Conservation (phyloP, 352 stramenopile genomes). For the Phytophthora melonis region DNA sequence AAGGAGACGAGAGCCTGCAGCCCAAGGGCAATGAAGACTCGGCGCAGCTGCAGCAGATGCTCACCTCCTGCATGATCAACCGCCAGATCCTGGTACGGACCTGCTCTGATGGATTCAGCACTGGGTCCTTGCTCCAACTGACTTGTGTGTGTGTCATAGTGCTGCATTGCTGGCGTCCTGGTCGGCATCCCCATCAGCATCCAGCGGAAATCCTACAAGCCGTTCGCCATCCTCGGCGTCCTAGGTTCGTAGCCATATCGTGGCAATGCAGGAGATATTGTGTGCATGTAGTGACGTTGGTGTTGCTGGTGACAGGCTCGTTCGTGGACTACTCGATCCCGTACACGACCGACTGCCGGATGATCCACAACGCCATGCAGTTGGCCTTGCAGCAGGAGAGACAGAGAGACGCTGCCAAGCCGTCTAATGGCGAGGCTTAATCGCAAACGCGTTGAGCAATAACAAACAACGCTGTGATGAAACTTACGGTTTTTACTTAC, state of each 20-base stretch:
- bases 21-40: slow-evolving; percentile 78
- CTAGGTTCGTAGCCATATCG: slow-evolving; percentile 20
- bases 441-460: no score
- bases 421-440: not conserved
- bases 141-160: not conserved
- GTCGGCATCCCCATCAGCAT: slow-evolving; percentile 89
- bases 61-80: slow-evolving; percentile 89
- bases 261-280: not conserved
- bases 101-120: not conserved
- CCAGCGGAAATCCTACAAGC: slow-evolving; percentile 43
- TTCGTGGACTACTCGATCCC: slow-evolving; percentile 89
- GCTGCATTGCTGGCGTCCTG: slow-evolving; percentile 75
- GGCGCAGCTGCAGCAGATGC: slow-evolving; percentile 80
- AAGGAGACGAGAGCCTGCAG: slow-evolving; percentile 50
- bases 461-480: no score
- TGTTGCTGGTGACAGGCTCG: slow-evolving; percentile 41
- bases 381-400: slow-evolving; percentile 73
- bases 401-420: slow-evolving; percentile 23
- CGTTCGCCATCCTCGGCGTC: slow-evolving; percentile 80
- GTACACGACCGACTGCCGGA: slow-evolving; percentile 82
- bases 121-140: not conserved
- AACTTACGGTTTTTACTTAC: no score
- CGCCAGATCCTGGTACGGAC: slow-evolving; percentile 76
- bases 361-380: slow-evolving; percentile 84
- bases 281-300: not conserved